These are phyloP conservation scores for Metarhizium robertsii DNA, from an alignment of 2,329 filamentous ascomycete species.

Conservation along the genomic window DNA sequence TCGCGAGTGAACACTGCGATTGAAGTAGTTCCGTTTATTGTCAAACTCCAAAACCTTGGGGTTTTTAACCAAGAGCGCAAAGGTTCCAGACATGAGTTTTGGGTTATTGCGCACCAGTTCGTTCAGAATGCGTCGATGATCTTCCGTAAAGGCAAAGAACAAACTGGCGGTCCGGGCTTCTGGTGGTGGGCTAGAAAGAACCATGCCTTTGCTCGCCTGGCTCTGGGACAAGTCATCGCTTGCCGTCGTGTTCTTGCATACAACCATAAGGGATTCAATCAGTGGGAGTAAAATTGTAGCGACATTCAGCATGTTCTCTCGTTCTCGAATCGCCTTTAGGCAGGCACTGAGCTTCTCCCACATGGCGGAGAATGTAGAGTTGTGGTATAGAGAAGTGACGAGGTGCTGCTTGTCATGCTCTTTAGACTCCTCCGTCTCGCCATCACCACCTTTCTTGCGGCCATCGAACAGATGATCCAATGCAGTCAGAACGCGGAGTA, in stretches of 20 bases:
- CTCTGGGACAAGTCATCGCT: constrained; percentile 52
- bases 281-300: constrained; percentile 90
- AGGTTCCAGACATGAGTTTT: constrained; percentile 96
- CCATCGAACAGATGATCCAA: constrained; percentile 92
- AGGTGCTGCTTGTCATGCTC: constrained; percentile 69
- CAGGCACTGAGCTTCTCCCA: constrained; percentile 91
- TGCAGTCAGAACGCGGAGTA: constrained; percentile 84
- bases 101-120: constrained; percentile 95
- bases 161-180: constrained; percentile 77
- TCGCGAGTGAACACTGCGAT: constrained; percentile 70
- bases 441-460: constrained; percentile 51
- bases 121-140: constrained; percentile 94
- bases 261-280: constrained; percentile 96
- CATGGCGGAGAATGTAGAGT: constrained; percentile 77
- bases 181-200: constrained; percentile 63
- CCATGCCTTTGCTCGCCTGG: constrained; percentile 53
- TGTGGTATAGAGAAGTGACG: constrained; percentile 80
- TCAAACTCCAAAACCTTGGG: constrained; percentile 98
- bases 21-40: constrained; percentile 99
- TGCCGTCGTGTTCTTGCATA: constrained; percentile 93
- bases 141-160: constrained; percentile 96
- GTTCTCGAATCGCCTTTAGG: constrained; percentile 76
- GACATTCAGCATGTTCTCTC: constrained; percentile 93
- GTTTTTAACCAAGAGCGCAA: constrained; percentile 93
- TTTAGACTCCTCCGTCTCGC: constrained; percentile 41